phyloP scores from a whole-genome alignment of 305 asterid species.

The Fraxinus latifolia region DNA sequence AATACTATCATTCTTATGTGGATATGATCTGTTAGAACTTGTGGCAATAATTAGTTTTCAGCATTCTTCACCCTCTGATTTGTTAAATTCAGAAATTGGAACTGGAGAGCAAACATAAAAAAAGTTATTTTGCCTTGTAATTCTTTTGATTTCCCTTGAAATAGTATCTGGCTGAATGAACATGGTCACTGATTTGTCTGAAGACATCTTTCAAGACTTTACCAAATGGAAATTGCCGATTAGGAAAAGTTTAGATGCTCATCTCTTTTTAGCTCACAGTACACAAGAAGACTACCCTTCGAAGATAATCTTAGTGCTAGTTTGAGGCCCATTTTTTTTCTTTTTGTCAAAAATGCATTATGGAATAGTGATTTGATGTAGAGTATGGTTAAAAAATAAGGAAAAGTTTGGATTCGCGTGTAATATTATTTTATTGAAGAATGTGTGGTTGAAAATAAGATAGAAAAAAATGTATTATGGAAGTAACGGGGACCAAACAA shows the following conservation, averaged over 20 bases:
- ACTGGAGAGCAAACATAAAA: neutral
- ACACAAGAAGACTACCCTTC: constrained; percentile 2
- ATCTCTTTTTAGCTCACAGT: neutral
- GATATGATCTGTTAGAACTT: constrained; percentile 7
- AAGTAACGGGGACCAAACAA: no score
- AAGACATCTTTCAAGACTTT: constrained; percentile 1
- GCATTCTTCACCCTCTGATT: neutral
- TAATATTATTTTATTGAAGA: no score
- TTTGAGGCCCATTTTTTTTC: no score
- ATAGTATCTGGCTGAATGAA: neutral
- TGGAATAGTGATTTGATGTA: no score
- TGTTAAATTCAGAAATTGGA: neutral
- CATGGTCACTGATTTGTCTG: constrained; percentile 1
- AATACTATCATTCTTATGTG: constrained; percentile 8
- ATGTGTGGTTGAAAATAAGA: no score
- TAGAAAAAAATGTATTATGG: no score
- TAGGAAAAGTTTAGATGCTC: neutral
- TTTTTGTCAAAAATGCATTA: no score
- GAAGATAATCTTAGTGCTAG: neutral
- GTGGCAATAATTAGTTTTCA: neutral
- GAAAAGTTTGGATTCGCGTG: no score
- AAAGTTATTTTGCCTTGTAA: neutral
- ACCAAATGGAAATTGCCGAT: constrained; percentile 5
- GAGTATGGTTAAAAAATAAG: no score
- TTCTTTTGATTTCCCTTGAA: neutral